Percentiles rank a stretch among this genome's conserved stretches.
Conservation (phyloP, 2,329 filamentous ascomycete species). For the Aspergillus luchuensis region DNA sequence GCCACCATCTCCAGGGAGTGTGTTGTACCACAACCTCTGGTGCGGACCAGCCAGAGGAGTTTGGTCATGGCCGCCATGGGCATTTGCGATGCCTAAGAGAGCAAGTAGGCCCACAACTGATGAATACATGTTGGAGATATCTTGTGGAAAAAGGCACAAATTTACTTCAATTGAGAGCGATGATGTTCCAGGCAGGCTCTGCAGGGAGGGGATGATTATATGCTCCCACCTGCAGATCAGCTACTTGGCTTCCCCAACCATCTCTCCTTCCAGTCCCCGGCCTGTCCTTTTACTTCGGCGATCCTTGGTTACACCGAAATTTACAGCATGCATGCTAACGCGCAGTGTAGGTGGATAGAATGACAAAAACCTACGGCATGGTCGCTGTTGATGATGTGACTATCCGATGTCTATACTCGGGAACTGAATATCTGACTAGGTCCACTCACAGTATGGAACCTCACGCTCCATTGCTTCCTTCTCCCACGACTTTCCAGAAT, state of each 20-base stretch:
- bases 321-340: background rate
- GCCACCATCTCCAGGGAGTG: conserved; percentile 77
- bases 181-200: background rate
- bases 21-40: conserved; percentile 79
- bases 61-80: conserved; percentile 63
- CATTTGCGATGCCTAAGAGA: conserved; percentile 55
- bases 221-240: background rate
- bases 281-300: background rate
- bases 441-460: background rate
- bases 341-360: background rate
- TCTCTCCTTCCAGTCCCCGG: background rate
- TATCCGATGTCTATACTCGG: background rate
- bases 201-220: background rate
- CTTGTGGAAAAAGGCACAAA: background rate
- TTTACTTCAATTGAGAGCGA: too few relatives aligned
- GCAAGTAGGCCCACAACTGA: conserved; percentile 28
- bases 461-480: background rate
- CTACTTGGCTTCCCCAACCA: background rate
- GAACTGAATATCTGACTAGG: background rate
- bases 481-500: conserved; percentile 17
- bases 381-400: background rate
- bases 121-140: conserved; percentile 22
- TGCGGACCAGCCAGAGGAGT: conserved; percentile 68
- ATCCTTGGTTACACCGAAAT: background rate
- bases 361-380: background rate